Base-by-base conservation (phyloP, 2,329 filamentous ascomycete genomes). In the Capronia americana region DNA sequence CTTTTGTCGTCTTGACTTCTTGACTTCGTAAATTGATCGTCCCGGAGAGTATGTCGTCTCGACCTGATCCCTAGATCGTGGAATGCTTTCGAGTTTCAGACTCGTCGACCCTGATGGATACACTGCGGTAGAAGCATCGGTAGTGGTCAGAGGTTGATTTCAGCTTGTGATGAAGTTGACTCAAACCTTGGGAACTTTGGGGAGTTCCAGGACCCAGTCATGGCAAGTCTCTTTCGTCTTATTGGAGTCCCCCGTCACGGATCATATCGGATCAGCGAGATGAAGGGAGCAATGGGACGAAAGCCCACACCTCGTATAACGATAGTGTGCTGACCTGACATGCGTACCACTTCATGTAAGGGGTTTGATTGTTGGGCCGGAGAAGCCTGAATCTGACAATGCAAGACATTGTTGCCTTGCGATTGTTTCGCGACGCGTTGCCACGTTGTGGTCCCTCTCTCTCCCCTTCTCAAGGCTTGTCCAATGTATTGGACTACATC, bases 321-420 rank as follows among this genome's bases (percentile, higher is more conserved):
- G 32, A 51, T 23, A 51, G 48, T 51, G 48, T 23, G 48, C 46
- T 63, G 60, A 57, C 38, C 51, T 5, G 26, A 57, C 53, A 50
- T 53, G 38, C 53, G 32, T 30, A 23, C 50, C 50, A 30, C 32
- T 30, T 23, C 50, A 30, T 62, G 59, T 30, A 46, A 62, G 59
- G 59, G 59, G 59, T 51, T 41, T 55, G 14, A 30, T 7, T 24
- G 17, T 30, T 44, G 20, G 48, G 41, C 41, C 26, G n/a, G 57
- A 46, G 28, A 14, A 59, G 41, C 41, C 38, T 59, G 24, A 24
- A 56, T 56, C 59, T 60, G 62, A 64, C 62, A 26, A 62, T 62
- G 59, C 59, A 65, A 65, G 57, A 61, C 63, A 65, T 62, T 55
- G 44, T 34, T 54, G 58, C 30, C 46, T 53, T 53, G 53, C 12